These are phyloP conservation scores for Lachancea kluyveri DNA, from an alignment of 805 yeast genomes.

Conservation along the genomic window DNA sequence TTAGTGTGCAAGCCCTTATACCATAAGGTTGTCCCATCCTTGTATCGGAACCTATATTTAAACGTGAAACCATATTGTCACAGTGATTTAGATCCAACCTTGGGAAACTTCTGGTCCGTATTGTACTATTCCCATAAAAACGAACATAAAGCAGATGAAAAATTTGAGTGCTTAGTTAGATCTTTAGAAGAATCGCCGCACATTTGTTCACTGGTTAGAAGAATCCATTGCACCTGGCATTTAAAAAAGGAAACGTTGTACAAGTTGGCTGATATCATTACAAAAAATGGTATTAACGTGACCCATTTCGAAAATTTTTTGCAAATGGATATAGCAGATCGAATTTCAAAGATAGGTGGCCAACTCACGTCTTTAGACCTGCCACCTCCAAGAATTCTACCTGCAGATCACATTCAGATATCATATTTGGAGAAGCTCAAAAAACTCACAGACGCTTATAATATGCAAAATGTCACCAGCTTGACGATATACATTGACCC, in stretches of 20 bases:
- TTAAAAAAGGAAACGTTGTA: conserved; percentile 13
- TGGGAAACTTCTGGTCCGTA: conserved; percentile 26
- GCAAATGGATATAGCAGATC: conserved; percentile 12
- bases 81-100: conserved; percentile 20
- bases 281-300: conserved; percentile 14
- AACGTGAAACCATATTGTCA: conserved; percentile 21
- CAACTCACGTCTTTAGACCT: conserved; percentile 19
- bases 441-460: conserved; percentile 7
- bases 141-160: conserved; percentile 8
- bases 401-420: conserved; percentile 6
- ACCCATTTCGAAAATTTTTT: conserved; percentile 22
- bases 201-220: conserved; percentile 18
- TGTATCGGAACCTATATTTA: conserved; percentile 22
- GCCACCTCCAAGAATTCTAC: conserved; percentile 23
- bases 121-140: conserved; percentile 11
- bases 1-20: conserved; percentile 18
- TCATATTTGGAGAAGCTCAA: conserved; percentile 4
- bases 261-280: conserved; percentile 14
- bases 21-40: conserved; percentile 11
- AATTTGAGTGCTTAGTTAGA: conserved; percentile 18
- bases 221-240: conserved; percentile 29
- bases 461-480: conserved; percentile 16
- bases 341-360: conserved; percentile 11
- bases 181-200: conserved; percentile 15
- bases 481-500: conserved; percentile 26